These are phyloP conservation scores for Saururus chinensis DNA, from an alignment of 164 flowering plant species.

Conservation along the genomic window DNA sequence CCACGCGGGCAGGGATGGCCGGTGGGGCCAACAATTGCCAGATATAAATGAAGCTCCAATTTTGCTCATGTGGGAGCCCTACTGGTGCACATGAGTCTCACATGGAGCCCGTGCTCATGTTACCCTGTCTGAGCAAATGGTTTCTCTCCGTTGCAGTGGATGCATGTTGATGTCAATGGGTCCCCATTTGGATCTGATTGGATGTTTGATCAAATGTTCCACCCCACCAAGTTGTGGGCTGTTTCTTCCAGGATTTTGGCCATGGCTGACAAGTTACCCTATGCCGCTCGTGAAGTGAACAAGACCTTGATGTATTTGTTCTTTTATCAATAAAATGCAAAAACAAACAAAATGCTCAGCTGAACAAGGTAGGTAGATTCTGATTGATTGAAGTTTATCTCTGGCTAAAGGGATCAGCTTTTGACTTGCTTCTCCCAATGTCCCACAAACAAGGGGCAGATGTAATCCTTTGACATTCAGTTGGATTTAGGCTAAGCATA, in stretches of 20 bases:
- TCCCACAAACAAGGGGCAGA: no score
- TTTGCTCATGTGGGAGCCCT: slow-evolving; percentile 2
- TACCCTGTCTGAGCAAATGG: background rate
- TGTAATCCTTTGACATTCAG: no score
- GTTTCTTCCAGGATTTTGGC: background rate
- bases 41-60: background rate
- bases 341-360: background rate
- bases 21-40: background rate
- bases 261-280: background rate
- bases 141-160: background rate
- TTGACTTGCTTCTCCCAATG: no score
- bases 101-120: slow-evolving; percentile 4
- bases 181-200: no score
- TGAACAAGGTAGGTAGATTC: background rate
- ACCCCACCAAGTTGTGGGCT: background rate
- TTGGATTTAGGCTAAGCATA: no score
- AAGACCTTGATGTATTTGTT: background rate
- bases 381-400: no score
- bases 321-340: background rate
- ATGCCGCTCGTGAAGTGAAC: background rate
- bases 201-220: background rate
- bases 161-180: background rate
- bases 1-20: no score
- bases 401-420: no score
- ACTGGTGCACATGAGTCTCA: slow-evolving; percentile 1